Conservation (phyloP, 1,284 basidiomycete genomes). For the Apiotrichum sp. region DNA sequence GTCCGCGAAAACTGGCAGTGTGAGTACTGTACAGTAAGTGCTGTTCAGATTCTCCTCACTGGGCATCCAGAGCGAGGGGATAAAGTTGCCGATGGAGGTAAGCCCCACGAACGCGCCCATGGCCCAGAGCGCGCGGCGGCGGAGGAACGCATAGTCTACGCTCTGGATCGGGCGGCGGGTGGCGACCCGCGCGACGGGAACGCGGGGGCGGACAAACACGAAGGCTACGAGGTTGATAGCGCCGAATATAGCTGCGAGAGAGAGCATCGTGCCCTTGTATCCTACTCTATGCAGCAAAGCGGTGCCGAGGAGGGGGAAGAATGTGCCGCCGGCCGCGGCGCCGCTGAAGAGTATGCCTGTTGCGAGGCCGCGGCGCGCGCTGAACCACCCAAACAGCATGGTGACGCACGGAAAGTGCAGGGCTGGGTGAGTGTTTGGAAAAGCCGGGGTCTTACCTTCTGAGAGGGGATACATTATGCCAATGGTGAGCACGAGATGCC, state of each 20-base stretch:
- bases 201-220: conserved; percentile 35
- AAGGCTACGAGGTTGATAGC: conserved; percentile 29
- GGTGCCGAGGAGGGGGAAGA: conserved; percentile 42
- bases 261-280: conserved; percentile 41
- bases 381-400: conserved; percentile 44
- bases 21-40: neutral
- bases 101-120: conserved; percentile 31
- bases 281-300: conserved; percentile 35
- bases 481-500: conserved; percentile 43
- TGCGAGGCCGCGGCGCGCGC: conserved; percentile 37
- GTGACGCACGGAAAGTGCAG: conserved; percentile 42
- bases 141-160: conserved; percentile 26
- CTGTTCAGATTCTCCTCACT: neutral
- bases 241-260: conserved; percentile 30
- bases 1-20: conserved; percentile 28
- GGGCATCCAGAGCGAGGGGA: conserved; percentile 36
- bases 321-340: conserved; percentile 39
- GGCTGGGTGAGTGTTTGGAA: neutral
- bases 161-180: neutral
- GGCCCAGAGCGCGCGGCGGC: conserved; percentile 21
- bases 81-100: conserved; percentile 42
- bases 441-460: conserved; percentile 19
- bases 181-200: conserved; percentile 21
- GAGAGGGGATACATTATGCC: conserved; percentile 40
- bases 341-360: conserved; percentile 43